These are phyloP conservation scores for Colletotrichum lupini DNA, from an alignment of 2,329 filamentous ascomycete species.

Conservation along the genomic window DNA sequence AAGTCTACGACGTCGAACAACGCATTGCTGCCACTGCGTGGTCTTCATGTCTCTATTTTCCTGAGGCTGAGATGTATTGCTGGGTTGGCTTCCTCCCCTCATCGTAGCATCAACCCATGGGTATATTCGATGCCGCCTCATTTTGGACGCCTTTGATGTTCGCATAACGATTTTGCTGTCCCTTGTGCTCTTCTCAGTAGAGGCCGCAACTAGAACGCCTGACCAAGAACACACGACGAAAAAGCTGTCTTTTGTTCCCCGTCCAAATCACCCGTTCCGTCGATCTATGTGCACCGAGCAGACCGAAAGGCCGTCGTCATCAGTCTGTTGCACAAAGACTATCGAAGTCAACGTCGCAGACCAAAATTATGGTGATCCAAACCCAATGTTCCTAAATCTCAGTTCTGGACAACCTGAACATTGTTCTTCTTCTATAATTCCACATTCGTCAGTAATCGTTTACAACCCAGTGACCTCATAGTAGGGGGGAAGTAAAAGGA, in stretches of 20 bases:
- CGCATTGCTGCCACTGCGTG: constrained; percentile 47
- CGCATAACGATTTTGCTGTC: background rate
- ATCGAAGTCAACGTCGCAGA: background rate
- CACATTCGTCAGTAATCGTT: background rate
- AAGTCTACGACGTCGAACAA: constrained; percentile 53
- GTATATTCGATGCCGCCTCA: constrained; percentile 2
- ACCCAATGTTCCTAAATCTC: constrained; percentile 39
- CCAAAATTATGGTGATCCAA: background rate
- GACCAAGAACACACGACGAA: background rate
- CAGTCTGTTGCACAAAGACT: background rate
- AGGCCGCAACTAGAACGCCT: background rate
- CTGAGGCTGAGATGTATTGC: background rate
- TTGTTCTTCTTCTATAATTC: constrained; percentile 87
- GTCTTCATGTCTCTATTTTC: background rate
- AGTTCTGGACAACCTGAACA: constrained; percentile 85
- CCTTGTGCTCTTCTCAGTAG: background rate
- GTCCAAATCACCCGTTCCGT: background rate
- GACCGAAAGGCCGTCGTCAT: background rate
- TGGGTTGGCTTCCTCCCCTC: background rate
- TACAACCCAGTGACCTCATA: constrained; percentile 4
- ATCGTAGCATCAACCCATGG: background rate
- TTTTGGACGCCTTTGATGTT: background rate
- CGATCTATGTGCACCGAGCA: background rate
- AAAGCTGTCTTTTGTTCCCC: background rate
- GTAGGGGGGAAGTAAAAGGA: background rate